Conservation (phyloP, 768 basidiomycete genomes). For the Pisolithus orientalis region DNA sequence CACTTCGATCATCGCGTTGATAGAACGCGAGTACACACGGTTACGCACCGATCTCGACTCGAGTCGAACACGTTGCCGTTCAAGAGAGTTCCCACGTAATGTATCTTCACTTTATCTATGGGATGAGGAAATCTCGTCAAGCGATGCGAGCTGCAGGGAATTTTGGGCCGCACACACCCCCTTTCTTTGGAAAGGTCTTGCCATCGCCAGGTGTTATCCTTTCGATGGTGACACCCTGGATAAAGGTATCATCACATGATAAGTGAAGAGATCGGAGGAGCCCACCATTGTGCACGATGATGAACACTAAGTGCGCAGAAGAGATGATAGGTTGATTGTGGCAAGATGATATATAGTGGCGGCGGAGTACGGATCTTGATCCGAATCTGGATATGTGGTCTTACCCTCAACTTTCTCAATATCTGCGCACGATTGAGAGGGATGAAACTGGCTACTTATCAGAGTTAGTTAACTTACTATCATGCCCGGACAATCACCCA, state of each 20-base stretch:
- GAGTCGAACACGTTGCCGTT: constrained; percentile 71
- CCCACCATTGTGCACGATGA: constrained; percentile 28
- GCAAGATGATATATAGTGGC: constrained; percentile 32
- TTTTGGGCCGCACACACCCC: constrained; percentile 45
- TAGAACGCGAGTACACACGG: constrained; percentile 2
- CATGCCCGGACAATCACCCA: neutral
- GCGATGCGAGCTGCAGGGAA: constrained; percentile 2
- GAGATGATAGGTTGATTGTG: neutral
- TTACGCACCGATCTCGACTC: constrained; percentile 61
- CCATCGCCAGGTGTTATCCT: constrained; percentile 56
- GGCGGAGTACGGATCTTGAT: constrained; percentile 76
- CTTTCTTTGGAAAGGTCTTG: constrained; percentile 54
- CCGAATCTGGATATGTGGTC: constrained; percentile 36
- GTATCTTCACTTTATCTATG: constrained; percentile 65
- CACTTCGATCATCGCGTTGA: constrained; percentile 4
- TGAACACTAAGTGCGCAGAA: constrained; percentile 19
- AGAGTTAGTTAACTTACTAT: constrained; percentile 1
- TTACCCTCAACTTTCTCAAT: neutral
- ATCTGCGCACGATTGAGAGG: neutral
- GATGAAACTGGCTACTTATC: neutral
- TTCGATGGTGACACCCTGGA: constrained; percentile 68
- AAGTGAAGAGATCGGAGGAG: constrained; percentile 2
- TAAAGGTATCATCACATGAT: constrained; percentile 1
- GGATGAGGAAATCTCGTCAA: constrained; percentile 18
- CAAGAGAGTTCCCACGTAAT: constrained; percentile 69